phyloP scores from a whole-genome alignment of 495 filamentous ascomycete genomes.

The Penicillium parvum region DNA sequence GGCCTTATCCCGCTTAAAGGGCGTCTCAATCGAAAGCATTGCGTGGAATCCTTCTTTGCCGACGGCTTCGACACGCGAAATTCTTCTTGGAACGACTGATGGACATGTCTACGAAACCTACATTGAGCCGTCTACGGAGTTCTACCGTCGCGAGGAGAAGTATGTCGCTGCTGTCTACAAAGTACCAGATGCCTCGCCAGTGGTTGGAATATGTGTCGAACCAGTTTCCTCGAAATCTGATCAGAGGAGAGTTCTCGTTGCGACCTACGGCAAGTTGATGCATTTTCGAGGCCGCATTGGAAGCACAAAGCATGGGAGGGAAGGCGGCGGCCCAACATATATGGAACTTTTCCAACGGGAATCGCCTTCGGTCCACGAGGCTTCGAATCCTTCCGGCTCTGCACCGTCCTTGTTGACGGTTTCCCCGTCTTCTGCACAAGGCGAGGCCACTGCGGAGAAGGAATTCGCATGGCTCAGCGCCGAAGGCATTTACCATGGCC shows the following conservation, averaged over 20 bases:
- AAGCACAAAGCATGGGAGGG: conserved; percentile 54
- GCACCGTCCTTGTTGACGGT: conserved; percentile 63
- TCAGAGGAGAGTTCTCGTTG: conserved; percentile 67
- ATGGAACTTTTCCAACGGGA: conserved; percentile 84
- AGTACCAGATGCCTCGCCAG: conserved; percentile 64
- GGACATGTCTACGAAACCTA: conserved; percentile 95
- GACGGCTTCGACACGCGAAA: conserved; percentile 90
- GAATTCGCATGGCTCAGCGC: conserved; percentile 87
- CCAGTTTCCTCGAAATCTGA: conserved; percentile 61
- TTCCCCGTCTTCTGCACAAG: conserved; percentile 65
- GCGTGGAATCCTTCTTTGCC: conserved; percentile 98
- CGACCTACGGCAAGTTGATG: conserved; percentile 67
- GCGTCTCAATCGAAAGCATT: conserved; percentile 79
- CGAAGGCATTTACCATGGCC: conserved; percentile 84
- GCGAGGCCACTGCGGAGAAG: conserved; percentile 54
- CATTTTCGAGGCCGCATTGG: conserved; percentile 76
- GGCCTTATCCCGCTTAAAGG: conserved; percentile 74
- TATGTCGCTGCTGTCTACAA: conserved; percentile 80
- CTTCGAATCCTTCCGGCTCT: conserved; percentile 47
- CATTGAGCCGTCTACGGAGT: conserved; percentile 88
- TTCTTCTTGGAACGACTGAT: conserved; percentile 86
- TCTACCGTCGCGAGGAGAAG: conserved; percentile 90
- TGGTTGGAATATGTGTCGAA: conserved; percentile 82
- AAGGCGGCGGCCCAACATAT: conserved; percentile 79
- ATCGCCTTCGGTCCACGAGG: conserved; percentile 67